Conservation (phyloP, 75 land plant genomes). For the Picea glauca region DNA sequence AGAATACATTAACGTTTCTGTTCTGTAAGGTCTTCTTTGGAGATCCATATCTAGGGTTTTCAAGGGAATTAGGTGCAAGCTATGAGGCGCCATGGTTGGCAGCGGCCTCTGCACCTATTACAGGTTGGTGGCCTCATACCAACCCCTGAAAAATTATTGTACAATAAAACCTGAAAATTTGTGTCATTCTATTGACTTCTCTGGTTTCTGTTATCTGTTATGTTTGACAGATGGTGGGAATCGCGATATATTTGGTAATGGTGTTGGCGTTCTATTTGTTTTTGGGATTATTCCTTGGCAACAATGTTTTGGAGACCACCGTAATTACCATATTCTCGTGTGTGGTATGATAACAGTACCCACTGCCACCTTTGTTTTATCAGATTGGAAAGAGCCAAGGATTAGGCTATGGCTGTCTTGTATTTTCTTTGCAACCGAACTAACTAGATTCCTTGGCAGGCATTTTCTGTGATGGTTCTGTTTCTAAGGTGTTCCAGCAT, state of each 20-base stretch:
- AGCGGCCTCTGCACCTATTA: constrained; percentile 6
- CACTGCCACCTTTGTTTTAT: neutral
- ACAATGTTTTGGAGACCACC: constrained; percentile 40
- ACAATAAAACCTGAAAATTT: neutral
- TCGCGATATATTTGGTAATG: constrained; percentile 42
- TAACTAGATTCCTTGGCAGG: constrained; percentile 28
- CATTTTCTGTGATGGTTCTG: constrained; percentile 44
- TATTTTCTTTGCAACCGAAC: neutral
- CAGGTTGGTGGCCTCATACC: neutral
- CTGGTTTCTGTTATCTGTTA: neutral
- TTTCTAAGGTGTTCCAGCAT: constrained; percentile 61
- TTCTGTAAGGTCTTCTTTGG: neutral
- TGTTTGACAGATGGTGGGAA: constrained; percentile 53
- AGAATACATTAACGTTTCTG: neutral
- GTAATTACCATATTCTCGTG: constrained; percentile 39
- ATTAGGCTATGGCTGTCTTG: neutral
- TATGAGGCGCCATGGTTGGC: constrained; percentile 12
- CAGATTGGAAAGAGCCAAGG: neutral
- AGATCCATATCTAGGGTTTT: neutral
- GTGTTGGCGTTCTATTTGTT: constrained; percentile 55
- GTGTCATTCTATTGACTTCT: neutral
- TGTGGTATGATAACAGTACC: constrained; percentile 28
- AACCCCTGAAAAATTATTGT: neutral
- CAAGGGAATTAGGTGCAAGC: neutral
- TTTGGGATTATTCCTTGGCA: constrained; percentile 59